phyloP scores from a whole-genome alignment of 2,329 filamentous ascomycete genomes.

The Curvularia spicifera region DNA sequence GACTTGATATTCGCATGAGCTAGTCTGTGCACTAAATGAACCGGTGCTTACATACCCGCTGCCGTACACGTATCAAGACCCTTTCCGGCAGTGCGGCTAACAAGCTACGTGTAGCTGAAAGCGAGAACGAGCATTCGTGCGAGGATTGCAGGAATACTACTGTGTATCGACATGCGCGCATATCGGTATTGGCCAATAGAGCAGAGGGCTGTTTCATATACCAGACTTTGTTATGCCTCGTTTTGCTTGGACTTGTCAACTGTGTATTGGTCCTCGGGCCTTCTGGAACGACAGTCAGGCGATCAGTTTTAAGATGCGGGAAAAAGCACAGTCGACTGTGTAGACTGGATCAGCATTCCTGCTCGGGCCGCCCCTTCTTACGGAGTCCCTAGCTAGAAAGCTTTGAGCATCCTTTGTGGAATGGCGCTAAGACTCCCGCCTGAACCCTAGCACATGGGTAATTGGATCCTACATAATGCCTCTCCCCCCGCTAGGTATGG shows the following conservation, averaged over 20 bases:
- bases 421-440: constrained; percentile 28
- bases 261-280: constrained; percentile 14
- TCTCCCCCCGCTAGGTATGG: constrained; percentile 45
- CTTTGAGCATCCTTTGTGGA: constrained; percentile 15
- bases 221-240: constrained; percentile 20
- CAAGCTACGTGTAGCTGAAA: constrained; percentile 23
- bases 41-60: constrained; percentile 25
- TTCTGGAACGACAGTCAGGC: constrained; percentile 10
- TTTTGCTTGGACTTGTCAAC: constrained; percentile 30
- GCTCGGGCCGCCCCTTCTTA: constrained; percentile 25
- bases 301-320: background rate
- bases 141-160: constrained; percentile 16
- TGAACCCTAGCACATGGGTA: constrained; percentile 17
- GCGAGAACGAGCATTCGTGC: constrained; percentile 20
- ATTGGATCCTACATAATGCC: constrained; percentile 44
- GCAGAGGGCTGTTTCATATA: constrained; percentile 18
- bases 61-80: constrained; percentile 25
- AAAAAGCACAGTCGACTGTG: background rate
- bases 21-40: constrained; percentile 19
- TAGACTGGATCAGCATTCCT: constrained; percentile 17
- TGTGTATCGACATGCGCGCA: constrained; percentile 15
- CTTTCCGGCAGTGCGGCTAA: constrained; percentile 26
- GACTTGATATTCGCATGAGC: constrained; percentile 15
- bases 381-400: constrained; percentile 23
- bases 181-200: constrained; percentile 10